Percentiles rank a stretch among this genome's conserved stretches.
phyloP scores from a whole-genome alignment of 1,139 yeast genomes.

The Kodamaea sp. region DNA sequence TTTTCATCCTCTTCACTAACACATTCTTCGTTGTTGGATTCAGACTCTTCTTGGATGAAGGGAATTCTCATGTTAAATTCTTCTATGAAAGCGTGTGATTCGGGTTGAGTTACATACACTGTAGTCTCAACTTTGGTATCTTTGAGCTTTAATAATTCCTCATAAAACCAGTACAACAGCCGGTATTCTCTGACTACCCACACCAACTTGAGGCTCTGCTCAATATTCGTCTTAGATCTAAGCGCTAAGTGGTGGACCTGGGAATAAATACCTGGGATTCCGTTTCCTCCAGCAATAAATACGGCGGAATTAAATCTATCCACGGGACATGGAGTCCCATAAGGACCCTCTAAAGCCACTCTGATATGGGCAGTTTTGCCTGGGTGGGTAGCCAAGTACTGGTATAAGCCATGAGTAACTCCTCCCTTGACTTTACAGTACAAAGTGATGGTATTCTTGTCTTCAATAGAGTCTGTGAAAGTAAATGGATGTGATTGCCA shows the following conservation, averaged over 20 bases:
- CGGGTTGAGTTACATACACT: slow-evolving; percentile 29
- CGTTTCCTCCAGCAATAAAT: slow-evolving; percentile 45
- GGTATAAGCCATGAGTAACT: slow-evolving; percentile 32
- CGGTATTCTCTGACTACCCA: slow-evolving; percentile 41
- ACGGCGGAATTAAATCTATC: slow-evolving; percentile 34
- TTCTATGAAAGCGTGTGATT: not conserved
- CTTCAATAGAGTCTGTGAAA: slow-evolving; percentile 26
- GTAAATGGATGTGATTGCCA: slow-evolving; percentile 51
- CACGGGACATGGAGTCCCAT: slow-evolving; percentile 37
- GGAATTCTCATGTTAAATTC: not conserved
- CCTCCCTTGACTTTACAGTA: slow-evolving; percentile 43
- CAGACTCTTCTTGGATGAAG: not conserved
- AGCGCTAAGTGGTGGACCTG: slow-evolving; percentile 34
- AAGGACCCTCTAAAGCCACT: slow-evolving; percentile 46
- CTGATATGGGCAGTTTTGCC: slow-evolving; percentile 26
- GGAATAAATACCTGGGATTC: slow-evolving; percentile 44
- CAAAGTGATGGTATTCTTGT: slow-evolving; percentile 25
- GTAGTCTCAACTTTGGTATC: slow-evolving; percentile 28
- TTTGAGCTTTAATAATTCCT: slow-evolving; percentile 30
- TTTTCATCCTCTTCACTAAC: not conserved
- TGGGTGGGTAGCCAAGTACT: slow-evolving; percentile 30
- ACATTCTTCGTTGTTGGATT: not conserved
- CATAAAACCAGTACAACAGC: slow-evolving; percentile 36
- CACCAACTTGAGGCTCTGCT: slow-evolving; percentile 27
- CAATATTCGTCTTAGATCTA: slow-evolving; percentile 15